Percentiles rank a stretch among this genome's conserved stretches.
Conservation (phyloP, 23 red algal genomes). For the Chondrus crispus region DNA sequence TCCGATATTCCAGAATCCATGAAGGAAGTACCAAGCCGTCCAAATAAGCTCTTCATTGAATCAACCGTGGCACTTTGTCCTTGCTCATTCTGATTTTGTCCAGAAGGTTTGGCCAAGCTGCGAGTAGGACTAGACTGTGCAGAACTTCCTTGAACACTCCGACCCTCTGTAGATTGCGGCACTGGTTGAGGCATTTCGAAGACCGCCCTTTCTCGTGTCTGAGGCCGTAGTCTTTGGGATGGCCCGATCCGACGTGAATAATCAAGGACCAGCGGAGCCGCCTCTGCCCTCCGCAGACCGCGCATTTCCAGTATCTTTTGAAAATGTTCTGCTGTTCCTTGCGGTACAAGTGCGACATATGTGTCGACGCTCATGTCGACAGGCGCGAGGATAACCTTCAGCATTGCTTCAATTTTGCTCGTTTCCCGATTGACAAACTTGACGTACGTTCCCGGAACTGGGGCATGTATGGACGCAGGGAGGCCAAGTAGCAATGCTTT, state of each 20-base stretch:
- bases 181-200: no score
- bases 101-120: no score
- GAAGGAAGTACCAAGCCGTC: conserved; percentile 27
- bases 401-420: conserved; percentile 77
- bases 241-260: conserved; percentile 66
- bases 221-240: conserved; percentile 6
- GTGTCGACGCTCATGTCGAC: conserved; percentile 68
- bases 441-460: conserved; percentile 53
- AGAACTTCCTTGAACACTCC: not conserved
- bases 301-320: conserved; percentile 81
- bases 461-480: conserved; percentile 35
- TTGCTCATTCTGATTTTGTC: not conserved
- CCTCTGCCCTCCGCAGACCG: conserved; percentile 59
- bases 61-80: conserved; percentile 31
- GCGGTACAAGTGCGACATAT: conserved; percentile 73
- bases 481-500: conserved; percentile 63
- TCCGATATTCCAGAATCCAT: conserved; percentile 53
- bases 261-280: conserved; percentile 60
- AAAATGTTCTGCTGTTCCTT: conserved; percentile 68
- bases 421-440: conserved; percentile 80
- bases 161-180: not conserved
- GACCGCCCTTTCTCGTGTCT: not conserved
- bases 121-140: not conserved
- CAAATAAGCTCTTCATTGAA: conserved; percentile 42
- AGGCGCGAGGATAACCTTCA: conserved; percentile 87